Percentiles rank a stretch among this genome's conserved stretches.
phyloP scores from a whole-genome alignment of 179 eudicot species.

The Silene noctiflora region DNA sequence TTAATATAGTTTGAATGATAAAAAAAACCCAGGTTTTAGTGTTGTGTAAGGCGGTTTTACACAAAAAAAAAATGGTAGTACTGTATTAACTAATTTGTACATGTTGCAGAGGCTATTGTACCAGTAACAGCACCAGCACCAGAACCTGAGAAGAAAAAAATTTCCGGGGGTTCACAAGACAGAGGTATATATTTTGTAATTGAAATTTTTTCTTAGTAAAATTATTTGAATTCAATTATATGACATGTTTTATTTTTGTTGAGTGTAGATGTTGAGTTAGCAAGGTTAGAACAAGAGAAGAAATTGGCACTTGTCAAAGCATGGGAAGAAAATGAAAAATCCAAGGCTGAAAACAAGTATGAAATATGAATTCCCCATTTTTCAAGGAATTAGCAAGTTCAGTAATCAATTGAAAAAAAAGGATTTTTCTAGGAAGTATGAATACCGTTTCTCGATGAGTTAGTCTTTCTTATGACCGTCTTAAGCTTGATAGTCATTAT shows the following conservation, averaged over 20 bases:
- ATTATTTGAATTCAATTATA: too few species aligned
- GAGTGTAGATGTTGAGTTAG: conserved; percentile 37
- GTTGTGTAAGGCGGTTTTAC: background rate
- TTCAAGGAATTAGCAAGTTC: background rate
- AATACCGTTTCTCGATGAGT: too few species aligned
- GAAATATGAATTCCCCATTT: conserved; percentile 23
- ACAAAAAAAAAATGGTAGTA: too few species aligned
- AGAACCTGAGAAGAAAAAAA: conserved; percentile 27
- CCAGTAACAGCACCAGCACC: conserved; percentile 25
- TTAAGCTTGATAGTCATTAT: too few species aligned
- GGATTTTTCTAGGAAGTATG: too few species aligned
- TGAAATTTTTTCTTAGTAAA: too few species aligned
- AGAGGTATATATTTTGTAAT: conserved; percentile 25
- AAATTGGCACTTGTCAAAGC: conserved; percentile 38
- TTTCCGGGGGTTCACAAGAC: conserved; percentile 37
- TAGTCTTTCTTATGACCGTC: too few species aligned
- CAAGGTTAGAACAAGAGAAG: conserved; percentile 38
- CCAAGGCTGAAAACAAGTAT: conserved; percentile 43
- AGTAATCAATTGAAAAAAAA: too few species aligned
- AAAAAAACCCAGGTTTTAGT: background rate
- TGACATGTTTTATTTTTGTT: background rate
- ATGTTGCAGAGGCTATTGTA: conserved; percentile 35
- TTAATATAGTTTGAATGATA: too few species aligned
- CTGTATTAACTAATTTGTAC: background rate
- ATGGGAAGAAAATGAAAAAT: conserved; percentile 46